Conservation (phyloP, 768 basidiomycete species). For the Podaxis carcinomalis region DNA sequence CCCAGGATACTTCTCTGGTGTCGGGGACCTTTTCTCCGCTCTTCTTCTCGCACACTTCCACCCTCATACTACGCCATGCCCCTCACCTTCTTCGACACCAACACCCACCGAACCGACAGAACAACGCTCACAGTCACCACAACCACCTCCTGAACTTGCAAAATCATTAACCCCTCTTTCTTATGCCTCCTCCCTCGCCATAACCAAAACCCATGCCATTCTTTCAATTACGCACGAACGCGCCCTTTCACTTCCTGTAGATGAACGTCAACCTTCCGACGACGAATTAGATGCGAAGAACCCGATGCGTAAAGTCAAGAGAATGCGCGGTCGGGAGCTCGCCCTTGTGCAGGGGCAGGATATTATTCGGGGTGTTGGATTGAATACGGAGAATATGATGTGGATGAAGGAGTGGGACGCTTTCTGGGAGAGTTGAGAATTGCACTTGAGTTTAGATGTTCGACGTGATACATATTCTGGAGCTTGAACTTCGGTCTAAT, state of each 20-base stretch:
- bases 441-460: not conserved
- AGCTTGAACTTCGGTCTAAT: not conserved
- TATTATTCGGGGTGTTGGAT: conserved; percentile 48
- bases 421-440: conserved; percentile 33
- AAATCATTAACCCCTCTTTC: conserved; percentile 38
- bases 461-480: not conserved
- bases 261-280: conserved; percentile 61
- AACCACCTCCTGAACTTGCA: conserved; percentile 11
- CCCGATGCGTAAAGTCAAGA: conserved; percentile 57
- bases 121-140: not conserved
- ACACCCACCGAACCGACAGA: not conserved
- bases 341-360: conserved; percentile 76
- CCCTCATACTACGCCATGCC: conserved; percentile 14
- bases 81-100: not conserved
- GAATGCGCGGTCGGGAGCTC: conserved; percentile 86
- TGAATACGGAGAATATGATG: conserved; percentile 23
- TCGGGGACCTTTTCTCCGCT: conserved; percentile 95
- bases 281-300: conserved; percentile 70
- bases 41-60: conserved; percentile 81
- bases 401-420: conserved; percentile 40
- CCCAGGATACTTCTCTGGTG: conserved; percentile 92
- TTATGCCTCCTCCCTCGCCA: conserved; percentile 59
- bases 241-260: conserved; percentile 52
- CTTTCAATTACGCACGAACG: conserved; percentile 56
- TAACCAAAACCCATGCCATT: conserved; percentile 74